phyloP scores from a whole-genome alignment of 352 stramenopile genomes.

The Discostella stelligera region DNA sequence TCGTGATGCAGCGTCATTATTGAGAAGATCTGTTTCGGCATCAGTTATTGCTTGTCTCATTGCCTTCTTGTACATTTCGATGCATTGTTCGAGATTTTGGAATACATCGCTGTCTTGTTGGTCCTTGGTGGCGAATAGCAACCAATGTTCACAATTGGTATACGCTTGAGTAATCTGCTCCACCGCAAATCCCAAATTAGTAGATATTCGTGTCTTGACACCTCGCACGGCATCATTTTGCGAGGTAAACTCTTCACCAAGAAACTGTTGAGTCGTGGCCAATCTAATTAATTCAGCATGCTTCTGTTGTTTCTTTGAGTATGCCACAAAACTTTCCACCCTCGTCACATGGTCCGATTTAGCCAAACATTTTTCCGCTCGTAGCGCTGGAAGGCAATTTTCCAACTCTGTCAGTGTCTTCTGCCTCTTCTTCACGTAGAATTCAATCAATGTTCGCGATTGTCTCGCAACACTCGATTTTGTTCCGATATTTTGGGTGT shows the following conservation, averaged over 20 bases:
- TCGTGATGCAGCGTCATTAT: slow-evolving; percentile 28
- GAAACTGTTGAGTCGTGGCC: slow-evolving; percentile 34
- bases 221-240: slow-evolving; percentile 23
- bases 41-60: slow-evolving; percentile 37
- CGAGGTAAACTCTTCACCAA: slow-evolving; percentile 46
- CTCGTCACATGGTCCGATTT: slow-evolving; percentile 6
- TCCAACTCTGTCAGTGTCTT: slow-evolving; percentile 18
- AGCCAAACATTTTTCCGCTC: slow-evolving; percentile 18
- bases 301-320: slow-evolving; percentile 38
- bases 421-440: slow-evolving; percentile 25
- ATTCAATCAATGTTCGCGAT: slow-evolving; percentile 37
- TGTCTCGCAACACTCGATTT: slow-evolving; percentile 10
- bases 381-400: slow-evolving; percentile 23
- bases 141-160: slow-evolving; percentile 13
- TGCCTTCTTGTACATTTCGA: slow-evolving; percentile 26
- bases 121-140: slow-evolving; percentile 17
- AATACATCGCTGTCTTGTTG: not conserved
- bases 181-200: slow-evolving; percentile 34
- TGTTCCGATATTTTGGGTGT: slow-evolving; percentile 27
- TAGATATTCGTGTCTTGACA: slow-evolving; percentile 32
- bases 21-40: slow-evolving; percentile 25
- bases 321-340: slow-evolving; percentile 23
- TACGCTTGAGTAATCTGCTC: slow-evolving; percentile 33
- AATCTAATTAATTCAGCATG: slow-evolving; percentile 33
- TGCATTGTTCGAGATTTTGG: slow-evolving; percentile 20